Evolutionary conservation across 2,329 filamentous ascomycete genomes (phyloP).

Genomic region (Fusarium graminum): DNA sequence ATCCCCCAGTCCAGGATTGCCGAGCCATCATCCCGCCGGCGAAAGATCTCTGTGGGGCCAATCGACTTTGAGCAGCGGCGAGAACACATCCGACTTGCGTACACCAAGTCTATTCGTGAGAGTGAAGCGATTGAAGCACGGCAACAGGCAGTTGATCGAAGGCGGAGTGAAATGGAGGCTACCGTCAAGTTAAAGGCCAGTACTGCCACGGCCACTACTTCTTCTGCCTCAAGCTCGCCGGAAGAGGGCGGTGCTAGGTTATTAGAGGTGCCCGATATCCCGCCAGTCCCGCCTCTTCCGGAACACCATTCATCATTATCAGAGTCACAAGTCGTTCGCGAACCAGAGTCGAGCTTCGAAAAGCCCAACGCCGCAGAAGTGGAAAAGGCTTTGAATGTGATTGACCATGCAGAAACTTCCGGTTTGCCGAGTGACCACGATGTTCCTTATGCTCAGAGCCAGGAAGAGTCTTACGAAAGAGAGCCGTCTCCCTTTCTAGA

Average conservation of each 20-base stretch:
- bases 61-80: constrained; percentile 88
- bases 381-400: constrained; percentile 32
- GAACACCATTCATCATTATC: constrained; percentile 20
- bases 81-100: constrained; percentile 85
- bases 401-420: constrained; percentile 24
- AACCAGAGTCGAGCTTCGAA: constrained; percentile 10
- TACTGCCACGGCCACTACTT: constrained; percentile 38
- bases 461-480: constrained; percentile 24
- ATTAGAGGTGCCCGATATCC: constrained; percentile 35
- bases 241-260: constrained; percentile 23
- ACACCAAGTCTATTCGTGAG: constrained; percentile 85
- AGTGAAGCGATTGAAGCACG: constrained; percentile 72
- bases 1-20: constrained; percentile 51
- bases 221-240: constrained; percentile 33
- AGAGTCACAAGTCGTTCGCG: constrained; percentile 10
- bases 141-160: constrained; percentile 65
- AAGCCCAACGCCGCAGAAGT: constrained; percentile 24
- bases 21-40: constrained; percentile 58
- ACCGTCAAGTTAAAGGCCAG: constrained; percentile 59
- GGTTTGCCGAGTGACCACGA: constrained; percentile 22
- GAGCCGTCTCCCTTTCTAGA: constrained; percentile 39
- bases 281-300: constrained; percentile 44
- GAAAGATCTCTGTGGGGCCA: constrained; percentile 74
- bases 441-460: constrained; percentile 21
- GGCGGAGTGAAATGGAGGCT: constrained; percentile 64